A percentile compares a stretch with the other conserved stretches of the same genome.
phyloP scores from a whole-genome alignment of 2,329 filamentous ascomycete species.

The Periconia digitata region DNA sequence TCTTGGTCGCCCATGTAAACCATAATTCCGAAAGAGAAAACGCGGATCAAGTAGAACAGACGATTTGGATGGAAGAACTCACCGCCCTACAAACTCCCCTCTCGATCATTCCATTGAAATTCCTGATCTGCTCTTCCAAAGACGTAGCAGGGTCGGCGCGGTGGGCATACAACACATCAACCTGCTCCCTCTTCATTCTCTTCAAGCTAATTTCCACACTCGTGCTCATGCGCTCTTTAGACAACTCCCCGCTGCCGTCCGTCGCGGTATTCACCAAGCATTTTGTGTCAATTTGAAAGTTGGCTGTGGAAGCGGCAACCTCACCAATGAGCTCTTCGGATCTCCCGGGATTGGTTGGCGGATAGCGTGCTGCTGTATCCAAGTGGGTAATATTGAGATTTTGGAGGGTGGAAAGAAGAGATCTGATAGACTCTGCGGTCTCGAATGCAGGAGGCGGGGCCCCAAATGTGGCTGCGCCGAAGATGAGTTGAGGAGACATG shows the following conservation, averaged over 20 bases:
- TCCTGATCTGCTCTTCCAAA: constrained; percentile 10
- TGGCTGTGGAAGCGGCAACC: background rate
- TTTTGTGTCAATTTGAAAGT: constrained; percentile 13
- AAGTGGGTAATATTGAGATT: constrained; percentile 4
- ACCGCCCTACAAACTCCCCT: constrained; percentile 7
- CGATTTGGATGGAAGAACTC: background rate
- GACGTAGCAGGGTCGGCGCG: constrained; percentile 11
- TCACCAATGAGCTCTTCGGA: constrained; percentile 11
- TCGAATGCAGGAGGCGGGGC: constrained; percentile 5
- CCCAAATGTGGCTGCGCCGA: constrained; percentile 12
- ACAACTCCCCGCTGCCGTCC: constrained; percentile 14
- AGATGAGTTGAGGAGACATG: constrained; percentile 12
- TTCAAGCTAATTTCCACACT: constrained; percentile 7
- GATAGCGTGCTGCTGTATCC: constrained; percentile 13
- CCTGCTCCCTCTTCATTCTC: constrained; percentile 2
- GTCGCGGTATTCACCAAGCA: constrained; percentile 6
- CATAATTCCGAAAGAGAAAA: background rate
- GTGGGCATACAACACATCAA: constrained; percentile 13
- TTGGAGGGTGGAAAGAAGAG: constrained; percentile 8
- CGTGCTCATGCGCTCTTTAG: constrained; percentile 2
- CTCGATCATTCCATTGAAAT: constrained; percentile 11
- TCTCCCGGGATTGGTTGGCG: constrained; percentile 8
- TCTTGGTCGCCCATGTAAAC: background rate
- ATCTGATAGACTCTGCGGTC: constrained; percentile 1
- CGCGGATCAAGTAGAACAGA: too few species aligned